Conservation (phyloP, 1,139 yeast species). For the Nakaseomyces bracarensis region DNA sequence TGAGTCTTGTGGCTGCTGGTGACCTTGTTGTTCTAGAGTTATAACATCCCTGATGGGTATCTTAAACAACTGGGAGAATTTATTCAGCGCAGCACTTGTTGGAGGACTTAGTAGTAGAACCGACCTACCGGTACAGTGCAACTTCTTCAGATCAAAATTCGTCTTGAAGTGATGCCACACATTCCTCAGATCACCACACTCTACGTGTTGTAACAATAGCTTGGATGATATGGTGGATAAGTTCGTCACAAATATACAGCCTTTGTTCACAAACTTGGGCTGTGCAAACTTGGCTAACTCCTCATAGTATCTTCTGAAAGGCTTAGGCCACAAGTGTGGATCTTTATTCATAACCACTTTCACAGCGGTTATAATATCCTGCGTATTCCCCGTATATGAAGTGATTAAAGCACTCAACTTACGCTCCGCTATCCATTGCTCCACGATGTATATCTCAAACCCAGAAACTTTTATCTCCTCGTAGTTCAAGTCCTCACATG, state of each 20-base stretch:
- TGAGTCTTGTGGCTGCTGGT: background rate
- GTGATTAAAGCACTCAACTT: slow-evolving; percentile 60
- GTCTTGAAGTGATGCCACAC: slow-evolving; percentile 53
- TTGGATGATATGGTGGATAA: slow-evolving; percentile 72
- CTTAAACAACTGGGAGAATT: slow-evolving; percentile 69
- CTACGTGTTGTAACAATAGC: slow-evolving; percentile 60
- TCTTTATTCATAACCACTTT: slow-evolving; percentile 53
- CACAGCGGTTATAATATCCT: slow-evolving; percentile 53
- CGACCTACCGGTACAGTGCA: slow-evolving; percentile 82
- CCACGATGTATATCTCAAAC: slow-evolving; percentile 82
- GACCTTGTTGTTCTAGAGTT: background rate
- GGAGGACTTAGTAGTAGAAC: slow-evolving; percentile 61
- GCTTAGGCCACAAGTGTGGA: slow-evolving; percentile 47
- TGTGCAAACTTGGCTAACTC: slow-evolving; percentile 53
- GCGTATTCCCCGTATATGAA: slow-evolving; percentile 74
- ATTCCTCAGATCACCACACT: slow-evolving; percentile 49
- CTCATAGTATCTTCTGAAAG: slow-evolving; percentile 52
- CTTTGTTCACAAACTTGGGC: slow-evolving; percentile 44
- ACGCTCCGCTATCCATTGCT: slow-evolving; percentile 84
- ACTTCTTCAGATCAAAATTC: slow-evolving; percentile 66
- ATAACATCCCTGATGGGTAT: slow-evolving; percentile 21
- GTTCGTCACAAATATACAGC: slow-evolving; percentile 70
- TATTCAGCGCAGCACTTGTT: slow-evolving; percentile 71
- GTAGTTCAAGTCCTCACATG: slow-evolving; percentile 35
- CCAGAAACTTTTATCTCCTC: slow-evolving; percentile 49